Evolutionary conservation across 768 basidiomycete genomes (phyloP), one percentile per base, ranked within the genome.

Genomic region (Leccinellum rugosiceps): DNA sequence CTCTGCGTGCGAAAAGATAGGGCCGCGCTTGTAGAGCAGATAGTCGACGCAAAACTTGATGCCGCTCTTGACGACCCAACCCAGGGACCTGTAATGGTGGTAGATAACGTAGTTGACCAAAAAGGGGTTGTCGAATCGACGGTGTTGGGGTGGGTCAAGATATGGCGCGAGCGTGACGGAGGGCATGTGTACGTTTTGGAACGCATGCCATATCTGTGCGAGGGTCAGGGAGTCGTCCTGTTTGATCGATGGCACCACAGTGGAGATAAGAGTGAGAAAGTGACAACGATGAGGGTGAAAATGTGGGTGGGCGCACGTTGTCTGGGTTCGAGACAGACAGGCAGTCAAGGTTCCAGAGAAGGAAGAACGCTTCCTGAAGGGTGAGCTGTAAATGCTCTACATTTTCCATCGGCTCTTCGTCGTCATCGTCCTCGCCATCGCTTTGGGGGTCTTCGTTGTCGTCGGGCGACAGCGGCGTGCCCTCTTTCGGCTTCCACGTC

Each of bases 41-140:
- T 90, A 94, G 67, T 99, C 97, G 38, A 89, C 90, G 65, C 95
- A 98, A 73, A 99, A 99, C 72, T 99, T 99, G 78, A 97, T 86
- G 1, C 97, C 97, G 28, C 86, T 85, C 72, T 94, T 93, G 61
- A 97, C 87, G 19, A 98, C 92, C 97, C 96, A 99, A 25, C 97
- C 97, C 8, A 98, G 80, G 4, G 94, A 94, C 15, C 96, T 85
- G 68, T 90, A 98, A 72, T 98, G 94, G 70, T 98, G 96, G 66
- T 95, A 97, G 3, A 84, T 85, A 50, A 87, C 85, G 65, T 98
- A 99, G 65, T 91, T 82, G 41, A 98, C 78, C 25, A 99, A 75
- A 75, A 98, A 95, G 0, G 94, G 94, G 68, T 95, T 96, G 74
- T 98, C 96, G 51, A 90, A 85, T 58, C 84, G 82, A 28, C 79